phyloP scores from a whole-genome alignment of 2,329 filamentous ascomycete species.

The Apiospora rasikravindrae region DNA sequence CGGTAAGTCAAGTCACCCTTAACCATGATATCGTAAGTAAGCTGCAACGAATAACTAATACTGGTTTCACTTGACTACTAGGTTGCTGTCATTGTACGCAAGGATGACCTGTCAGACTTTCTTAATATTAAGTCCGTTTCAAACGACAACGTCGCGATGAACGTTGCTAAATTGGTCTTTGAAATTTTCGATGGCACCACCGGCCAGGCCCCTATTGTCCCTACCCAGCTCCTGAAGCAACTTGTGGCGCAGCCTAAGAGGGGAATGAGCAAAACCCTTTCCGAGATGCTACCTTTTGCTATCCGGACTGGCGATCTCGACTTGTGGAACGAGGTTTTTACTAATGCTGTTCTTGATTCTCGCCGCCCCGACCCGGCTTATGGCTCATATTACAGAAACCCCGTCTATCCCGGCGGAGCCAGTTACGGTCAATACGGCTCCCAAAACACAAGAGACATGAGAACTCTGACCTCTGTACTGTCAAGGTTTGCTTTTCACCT shows the following conservation, averaged over 20 bases:
- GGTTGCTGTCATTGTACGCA: neutral
- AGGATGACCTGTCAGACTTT: neutral
- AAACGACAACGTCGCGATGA: neutral
- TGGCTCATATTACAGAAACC: neutral
- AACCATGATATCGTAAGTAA: neutral
- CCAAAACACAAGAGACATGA: neutral
- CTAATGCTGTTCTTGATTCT: neutral
- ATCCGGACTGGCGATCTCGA: neutral
- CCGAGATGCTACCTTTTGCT: neutral
- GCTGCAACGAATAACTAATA: neutral
- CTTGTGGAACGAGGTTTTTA: neutral
- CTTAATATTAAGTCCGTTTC: neutral
- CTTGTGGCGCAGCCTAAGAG: neutral
- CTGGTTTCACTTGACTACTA: neutral
- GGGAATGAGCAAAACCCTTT: neutral
- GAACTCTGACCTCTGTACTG: neutral
- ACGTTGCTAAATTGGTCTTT: neutral
- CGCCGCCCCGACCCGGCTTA: neutral
- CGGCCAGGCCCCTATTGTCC: neutral
- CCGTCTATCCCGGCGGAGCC: no score
- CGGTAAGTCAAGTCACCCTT: constrained; percentile 23
- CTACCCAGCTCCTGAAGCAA: neutral
- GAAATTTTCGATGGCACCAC: neutral
- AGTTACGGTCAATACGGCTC: no score
- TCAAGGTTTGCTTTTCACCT: neutral